phyloP scores from a whole-genome alignment of 768 basidiomycete genomes.

The Saitozyma sp. region DNA sequence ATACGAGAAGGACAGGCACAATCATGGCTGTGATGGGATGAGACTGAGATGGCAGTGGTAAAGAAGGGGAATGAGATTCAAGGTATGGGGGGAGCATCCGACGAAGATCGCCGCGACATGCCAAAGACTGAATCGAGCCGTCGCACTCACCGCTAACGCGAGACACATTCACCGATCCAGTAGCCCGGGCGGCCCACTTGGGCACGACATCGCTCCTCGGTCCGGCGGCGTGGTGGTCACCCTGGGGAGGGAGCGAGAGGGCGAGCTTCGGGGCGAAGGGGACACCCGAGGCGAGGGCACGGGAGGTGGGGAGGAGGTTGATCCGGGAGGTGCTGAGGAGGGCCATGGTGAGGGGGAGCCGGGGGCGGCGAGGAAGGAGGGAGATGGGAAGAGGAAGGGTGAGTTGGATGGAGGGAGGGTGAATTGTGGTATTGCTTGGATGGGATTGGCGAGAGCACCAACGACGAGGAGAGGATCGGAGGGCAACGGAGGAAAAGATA shows the following conservation, averaged over 20 bases:
- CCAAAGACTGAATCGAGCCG: neutral
- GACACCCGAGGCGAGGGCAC: conserved; percentile 74
- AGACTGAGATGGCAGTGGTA: too few species aligned
- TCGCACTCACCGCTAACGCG: conserved; percentile 33
- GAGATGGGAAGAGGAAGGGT: conserved; percentile 2
- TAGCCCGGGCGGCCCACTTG: conserved; percentile 31
- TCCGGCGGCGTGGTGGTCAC: conserved; percentile 63
- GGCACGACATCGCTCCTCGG: conserved; percentile 36
- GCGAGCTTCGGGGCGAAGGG: conserved; percentile 75
- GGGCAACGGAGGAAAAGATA: neutral
- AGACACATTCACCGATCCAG: conserved; percentile 16
- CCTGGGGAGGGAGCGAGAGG: conserved; percentile 65
- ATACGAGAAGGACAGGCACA: neutral
- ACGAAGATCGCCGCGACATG: neutral
- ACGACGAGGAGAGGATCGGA: neutral
- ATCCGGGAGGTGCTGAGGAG: conserved; percentile 50
- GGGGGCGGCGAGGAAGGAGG: conserved; percentile 1
- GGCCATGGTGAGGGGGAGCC: conserved; percentile 25
- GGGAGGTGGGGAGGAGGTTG: conserved; percentile 76
- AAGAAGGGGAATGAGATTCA: too few species aligned
- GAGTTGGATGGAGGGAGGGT: neutral
- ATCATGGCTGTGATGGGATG: too few species aligned
- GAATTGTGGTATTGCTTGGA: neutral
- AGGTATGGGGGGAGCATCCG: too few species aligned
- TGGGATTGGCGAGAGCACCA: conserved; percentile 1